Evolutionary conservation across 257 asterid genomes (phyloP).

Genomic region (Lithospermum erythrorhizon): DNA sequence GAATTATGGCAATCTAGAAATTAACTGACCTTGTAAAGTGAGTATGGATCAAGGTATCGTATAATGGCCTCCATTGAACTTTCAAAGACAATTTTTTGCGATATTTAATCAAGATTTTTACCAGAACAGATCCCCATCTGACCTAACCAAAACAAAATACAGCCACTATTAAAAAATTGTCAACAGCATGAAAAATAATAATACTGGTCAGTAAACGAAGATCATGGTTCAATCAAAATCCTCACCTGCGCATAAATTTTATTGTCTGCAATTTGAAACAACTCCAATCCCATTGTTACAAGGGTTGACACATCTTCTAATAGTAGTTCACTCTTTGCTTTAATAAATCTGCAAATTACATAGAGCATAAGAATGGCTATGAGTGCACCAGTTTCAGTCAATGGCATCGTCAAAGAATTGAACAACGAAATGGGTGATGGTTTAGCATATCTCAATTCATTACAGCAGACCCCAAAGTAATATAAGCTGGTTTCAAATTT

Average conservation of each 20-base stretch:
- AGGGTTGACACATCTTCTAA: constrained; percentile 66
- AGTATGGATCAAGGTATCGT: constrained; percentile 61
- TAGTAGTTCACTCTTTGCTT: constrained; percentile 78
- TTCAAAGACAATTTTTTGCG: constrained; percentile 62
- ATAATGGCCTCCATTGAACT: constrained; percentile 86
- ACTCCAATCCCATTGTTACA: constrained; percentile 58
- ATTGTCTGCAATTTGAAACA: constrained; percentile 56
- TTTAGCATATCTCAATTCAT: not conserved
- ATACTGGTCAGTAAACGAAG: not conserved
- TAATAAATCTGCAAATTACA: constrained; percentile 53
- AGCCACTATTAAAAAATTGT: constrained; percentile 10
- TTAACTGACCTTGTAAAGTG: constrained; percentile 76
- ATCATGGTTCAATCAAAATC: constrained; percentile 10
- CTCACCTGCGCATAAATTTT: constrained; percentile 79
- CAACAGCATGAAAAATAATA: constrained; percentile 10
- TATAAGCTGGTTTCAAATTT: too few species aligned
- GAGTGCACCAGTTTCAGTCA: constrained; percentile 14
- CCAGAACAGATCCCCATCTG: constrained; percentile 93
- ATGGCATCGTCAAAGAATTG: too few species aligned
- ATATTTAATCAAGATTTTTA: constrained; percentile 69
- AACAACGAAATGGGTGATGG: not conserved
- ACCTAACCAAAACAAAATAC: constrained; percentile 47
- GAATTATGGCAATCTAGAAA: not conserved
- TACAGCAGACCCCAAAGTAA: too few species aligned
- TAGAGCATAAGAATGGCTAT: constrained; percentile 8